Percentiles rank a stretch among this genome's conserved stretches.
phyloP scores from a whole-genome alignment of 202 grass and related monocot genomes.

The Schoenoplectus tabernaemontani region DNA sequence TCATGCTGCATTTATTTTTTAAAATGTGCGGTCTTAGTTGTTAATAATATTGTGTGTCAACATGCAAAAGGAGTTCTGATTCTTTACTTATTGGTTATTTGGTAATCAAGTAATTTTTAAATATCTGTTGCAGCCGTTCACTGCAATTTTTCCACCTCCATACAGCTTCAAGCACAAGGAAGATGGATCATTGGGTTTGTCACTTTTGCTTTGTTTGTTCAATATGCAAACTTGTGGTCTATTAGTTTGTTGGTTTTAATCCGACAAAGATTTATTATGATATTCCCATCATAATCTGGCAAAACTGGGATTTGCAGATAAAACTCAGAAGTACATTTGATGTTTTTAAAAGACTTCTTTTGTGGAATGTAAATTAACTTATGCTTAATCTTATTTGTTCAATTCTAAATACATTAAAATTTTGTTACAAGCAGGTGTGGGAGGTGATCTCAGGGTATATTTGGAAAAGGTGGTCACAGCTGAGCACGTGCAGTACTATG shows the following conservation, averaged over 20 bases:
- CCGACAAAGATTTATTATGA: background rate
- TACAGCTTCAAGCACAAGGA: constrained; percentile 43
- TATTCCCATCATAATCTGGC: background rate
- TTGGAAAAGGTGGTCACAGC: constrained; percentile 43
- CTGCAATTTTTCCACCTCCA: constrained; percentile 67
- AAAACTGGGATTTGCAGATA: background rate
- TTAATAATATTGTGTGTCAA: background rate
- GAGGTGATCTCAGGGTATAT: constrained; percentile 64
- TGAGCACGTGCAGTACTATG: constrained; percentile 51
- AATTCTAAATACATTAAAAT: constrained; percentile 20
- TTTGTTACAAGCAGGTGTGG: constrained; percentile 32
- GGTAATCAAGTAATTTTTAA: constrained; percentile 10
- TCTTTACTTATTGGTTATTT: background rate
- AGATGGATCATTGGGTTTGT: constrained; percentile 59
- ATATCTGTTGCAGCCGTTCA: constrained; percentile 52
- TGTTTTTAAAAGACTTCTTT: background rate
- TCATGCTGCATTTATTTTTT: background rate
- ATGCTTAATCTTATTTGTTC: constrained; percentile 2
- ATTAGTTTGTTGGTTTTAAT: background rate
- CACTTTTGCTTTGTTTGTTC: constrained; percentile 10
- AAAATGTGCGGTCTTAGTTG: constrained; percentile 16
- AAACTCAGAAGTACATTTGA: background rate
- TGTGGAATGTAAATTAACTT: background rate
- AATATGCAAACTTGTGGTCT: constrained; percentile 22
- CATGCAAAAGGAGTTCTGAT: background rate